Evolutionary conservation across 1,284 basidiomycete genomes (phyloP).

Genomic region (Baeospora myosura): DNA sequence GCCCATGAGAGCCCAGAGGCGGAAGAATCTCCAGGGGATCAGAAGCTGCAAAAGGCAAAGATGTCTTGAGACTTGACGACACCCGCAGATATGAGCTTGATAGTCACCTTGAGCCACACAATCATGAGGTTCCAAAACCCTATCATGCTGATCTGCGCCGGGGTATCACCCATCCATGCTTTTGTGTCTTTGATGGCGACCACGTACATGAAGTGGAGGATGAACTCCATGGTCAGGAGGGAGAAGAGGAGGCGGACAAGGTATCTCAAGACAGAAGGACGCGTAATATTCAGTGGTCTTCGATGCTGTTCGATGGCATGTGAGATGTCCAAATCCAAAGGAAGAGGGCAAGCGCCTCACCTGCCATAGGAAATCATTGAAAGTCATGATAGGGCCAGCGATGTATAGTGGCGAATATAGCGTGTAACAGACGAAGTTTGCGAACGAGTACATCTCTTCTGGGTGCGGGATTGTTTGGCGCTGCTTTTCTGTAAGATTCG

Average conservation of each 20-base stretch:
- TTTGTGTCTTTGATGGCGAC: conserved; percentile 91
- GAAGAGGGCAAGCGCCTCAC: conserved; percentile 34
- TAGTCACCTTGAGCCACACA: conserved; percentile 88
- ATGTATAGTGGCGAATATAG: conserved; percentile 93
- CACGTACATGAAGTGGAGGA: conserved; percentile 94
- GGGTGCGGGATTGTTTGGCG: conserved; percentile 37
- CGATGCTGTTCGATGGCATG: conserved; percentile 40
- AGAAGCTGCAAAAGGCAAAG: conserved; percentile 61
- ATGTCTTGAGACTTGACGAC: neutral
- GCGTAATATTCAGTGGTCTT: conserved; percentile 38
- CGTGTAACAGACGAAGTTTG: conserved; percentile 52
- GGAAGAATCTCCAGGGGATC: conserved; percentile 96
- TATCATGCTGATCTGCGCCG: conserved; percentile 84
- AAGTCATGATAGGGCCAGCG: conserved; percentile 93
- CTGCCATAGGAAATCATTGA: conserved; percentile 93
- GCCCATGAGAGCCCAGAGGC: conserved; percentile 87
- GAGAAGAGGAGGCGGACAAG: conserved; percentile 66
- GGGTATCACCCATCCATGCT: conserved; percentile 68
- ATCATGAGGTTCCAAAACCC: conserved; percentile 97
- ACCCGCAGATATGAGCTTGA: too few relatives aligned
- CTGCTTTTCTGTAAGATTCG: conserved; percentile 45
- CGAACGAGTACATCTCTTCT: conserved; percentile 53
- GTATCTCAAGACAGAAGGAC: conserved; percentile 43
- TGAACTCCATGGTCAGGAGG: conserved; percentile 82
- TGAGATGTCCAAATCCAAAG: neutral